phyloP scores from a whole-genome alignment of 2,329 filamentous ascomycete genomes.

The Tolypocladium endophyticum region DNA sequence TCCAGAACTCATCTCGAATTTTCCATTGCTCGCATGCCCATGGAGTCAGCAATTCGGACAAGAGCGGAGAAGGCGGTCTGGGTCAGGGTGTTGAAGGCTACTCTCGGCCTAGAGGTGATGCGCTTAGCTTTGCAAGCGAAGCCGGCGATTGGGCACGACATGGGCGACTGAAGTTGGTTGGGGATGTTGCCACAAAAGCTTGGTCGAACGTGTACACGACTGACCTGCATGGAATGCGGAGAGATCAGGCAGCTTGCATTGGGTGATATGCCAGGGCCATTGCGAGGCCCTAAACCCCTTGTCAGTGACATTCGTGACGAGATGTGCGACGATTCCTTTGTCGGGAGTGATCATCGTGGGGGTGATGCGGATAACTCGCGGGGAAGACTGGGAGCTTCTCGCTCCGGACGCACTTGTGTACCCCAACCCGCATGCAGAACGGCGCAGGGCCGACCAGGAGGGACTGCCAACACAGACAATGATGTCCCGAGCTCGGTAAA shows the following conservation, averaged over 20 bases:
- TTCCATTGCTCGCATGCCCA: background rate
- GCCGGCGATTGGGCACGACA: background rate
- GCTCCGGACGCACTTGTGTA: background rate
- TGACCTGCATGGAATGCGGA: slow-evolving; percentile 2
- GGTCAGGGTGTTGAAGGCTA: background rate
- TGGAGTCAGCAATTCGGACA: background rate
- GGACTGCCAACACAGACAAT: background rate
- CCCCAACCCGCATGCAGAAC: background rate
- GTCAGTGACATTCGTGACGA: background rate
- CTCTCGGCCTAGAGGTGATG: background rate
- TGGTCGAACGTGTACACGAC: background rate
- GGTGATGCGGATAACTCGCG: background rate
- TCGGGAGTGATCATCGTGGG: slow-evolving; percentile 1
- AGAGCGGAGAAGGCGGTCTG: background rate
- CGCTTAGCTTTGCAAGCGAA: background rate
- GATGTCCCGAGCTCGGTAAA: background rate
- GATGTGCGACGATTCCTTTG: background rate
- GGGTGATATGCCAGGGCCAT: slow-evolving; percentile 4
- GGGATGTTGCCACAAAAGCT: background rate
- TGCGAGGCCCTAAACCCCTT: background rate
- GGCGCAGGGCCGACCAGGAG: background rate
- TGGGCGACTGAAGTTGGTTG: background rate
- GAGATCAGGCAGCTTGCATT: slow-evolving; percentile 3
- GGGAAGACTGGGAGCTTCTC: background rate
- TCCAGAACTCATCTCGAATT: background rate